Conservation (phyloP, 2,329 filamentous ascomycete genomes). For the Aureobasidium melanogenum region DNA sequence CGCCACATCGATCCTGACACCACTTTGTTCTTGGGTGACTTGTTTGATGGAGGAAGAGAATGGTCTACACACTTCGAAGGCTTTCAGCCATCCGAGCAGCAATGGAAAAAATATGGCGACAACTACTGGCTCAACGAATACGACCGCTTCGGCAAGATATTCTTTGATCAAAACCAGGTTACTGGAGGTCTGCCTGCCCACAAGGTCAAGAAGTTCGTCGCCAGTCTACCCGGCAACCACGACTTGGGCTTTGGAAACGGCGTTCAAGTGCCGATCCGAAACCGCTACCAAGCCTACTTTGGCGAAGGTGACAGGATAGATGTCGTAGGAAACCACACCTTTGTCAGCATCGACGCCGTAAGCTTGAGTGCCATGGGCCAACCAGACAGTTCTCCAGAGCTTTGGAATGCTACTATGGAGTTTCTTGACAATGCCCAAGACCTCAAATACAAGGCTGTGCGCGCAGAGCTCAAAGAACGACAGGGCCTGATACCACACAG, state of each 20-base stretch:
- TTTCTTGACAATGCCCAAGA: conserved; percentile 63
- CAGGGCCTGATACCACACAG: conserved; percentile 45
- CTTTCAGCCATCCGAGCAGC: conserved; percentile 51
- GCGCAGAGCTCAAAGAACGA: conserved; percentile 58
- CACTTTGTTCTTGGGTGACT: conserved; percentile 81
- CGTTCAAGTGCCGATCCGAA: conserved; percentile 68
- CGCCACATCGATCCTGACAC: conserved; percentile 71
- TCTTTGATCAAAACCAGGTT: conserved; percentile 44
- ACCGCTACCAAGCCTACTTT: conserved; percentile 81
- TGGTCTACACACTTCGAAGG: conserved; percentile 57
- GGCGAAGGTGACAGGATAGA: conserved; percentile 87
- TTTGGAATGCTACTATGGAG: conserved; percentile 67
- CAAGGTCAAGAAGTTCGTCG: conserved; percentile 70
- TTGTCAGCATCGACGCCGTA: conserved; percentile 83
- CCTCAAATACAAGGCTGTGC: conserved; percentile 58
- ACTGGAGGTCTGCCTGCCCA: conserved; percentile 55
- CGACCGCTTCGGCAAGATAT: conserved; percentile 74
- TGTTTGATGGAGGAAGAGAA: conserved; percentile 93
- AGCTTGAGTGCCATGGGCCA: conserved; percentile 71
- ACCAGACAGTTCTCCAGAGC: conserved; percentile 42
- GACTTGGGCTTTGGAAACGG: conserved; percentile 85
- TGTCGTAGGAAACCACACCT: conserved; percentile 87
- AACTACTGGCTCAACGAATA: conserved; percentile 84
- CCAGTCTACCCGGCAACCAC: conserved; percentile 86
- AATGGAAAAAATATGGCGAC: conserved; percentile 67